phyloP scores from a whole-genome alignment of 805 yeast species.

The Metschnikowia reukaufii region DNA sequence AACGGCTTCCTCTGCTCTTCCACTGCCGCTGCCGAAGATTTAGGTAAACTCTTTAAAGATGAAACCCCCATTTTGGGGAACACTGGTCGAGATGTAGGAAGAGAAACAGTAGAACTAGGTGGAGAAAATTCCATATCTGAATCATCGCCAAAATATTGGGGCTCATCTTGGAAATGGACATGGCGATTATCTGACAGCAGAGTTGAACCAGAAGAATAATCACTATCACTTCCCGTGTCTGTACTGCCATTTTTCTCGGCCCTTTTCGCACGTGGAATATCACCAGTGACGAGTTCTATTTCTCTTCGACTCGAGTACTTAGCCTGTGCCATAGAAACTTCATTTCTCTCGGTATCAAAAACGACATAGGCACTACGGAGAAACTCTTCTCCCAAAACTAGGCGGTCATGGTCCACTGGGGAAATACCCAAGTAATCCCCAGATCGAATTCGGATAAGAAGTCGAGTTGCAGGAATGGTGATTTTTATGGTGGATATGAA shows the following conservation, averaged over 20 bases:
- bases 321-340: conserved; percentile 54
- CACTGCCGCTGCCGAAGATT: no score
- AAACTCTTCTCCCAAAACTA: conserved; percentile 55
- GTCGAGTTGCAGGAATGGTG: neutral
- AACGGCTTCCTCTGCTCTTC: no score
- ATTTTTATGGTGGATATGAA: conserved; percentile 2
- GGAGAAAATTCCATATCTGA: no score
- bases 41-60: neutral
- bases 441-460: neutral
- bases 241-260: neutral
- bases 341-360: conserved; percentile 58
- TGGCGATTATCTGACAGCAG: neutral
- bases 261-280: conserved; percentile 52
- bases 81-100: no score
- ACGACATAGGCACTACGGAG: conserved; percentile 64
- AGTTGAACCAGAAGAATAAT: neutral
- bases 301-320: conserved; percentile 27
- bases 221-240: neutral
- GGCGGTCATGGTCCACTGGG: conserved; percentile 1
- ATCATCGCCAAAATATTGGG: neutral
- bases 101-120: no score
- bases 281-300: conserved; percentile 44
- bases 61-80: neutral
- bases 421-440: conserved; percentile 27
- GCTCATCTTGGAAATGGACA: neutral